Percentiles rank a stretch among this genome's conserved stretches.
These are phyloP conservation scores for Poterioochromonas sp. DNA, from an alignment of 352 stramenopile species.

Conservation along the genomic window DNA sequence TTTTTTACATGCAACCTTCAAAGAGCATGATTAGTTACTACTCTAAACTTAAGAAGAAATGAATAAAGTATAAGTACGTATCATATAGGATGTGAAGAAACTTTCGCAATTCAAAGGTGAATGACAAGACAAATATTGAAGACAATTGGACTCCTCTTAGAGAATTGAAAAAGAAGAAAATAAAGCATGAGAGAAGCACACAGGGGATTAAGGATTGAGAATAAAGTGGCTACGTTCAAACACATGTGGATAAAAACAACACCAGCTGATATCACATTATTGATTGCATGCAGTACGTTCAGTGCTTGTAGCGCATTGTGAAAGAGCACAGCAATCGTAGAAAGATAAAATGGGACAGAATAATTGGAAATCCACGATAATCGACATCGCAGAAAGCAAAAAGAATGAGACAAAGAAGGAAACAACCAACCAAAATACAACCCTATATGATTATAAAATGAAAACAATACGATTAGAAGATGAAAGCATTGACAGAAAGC, in stretches of 20 bases:
- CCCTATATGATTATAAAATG: constrained; percentile 17
- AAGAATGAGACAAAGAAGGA: constrained; percentile 14
- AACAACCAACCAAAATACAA: constrained; percentile 15
- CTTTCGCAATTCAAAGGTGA: too few species aligned
- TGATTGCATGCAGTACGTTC: constrained; percentile 7
- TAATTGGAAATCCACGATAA: constrained; percentile 15
- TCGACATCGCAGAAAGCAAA: constrained; percentile 4
- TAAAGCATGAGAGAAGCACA: not conserved
- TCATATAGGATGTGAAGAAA: too few species aligned
- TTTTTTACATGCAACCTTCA: too few species aligned
- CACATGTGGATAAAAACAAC: constrained; percentile 14
- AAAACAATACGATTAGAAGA: constrained; percentile 17
- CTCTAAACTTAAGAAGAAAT: too few species aligned
- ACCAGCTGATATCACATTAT: too few species aligned
- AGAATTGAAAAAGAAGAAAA: too few species aligned
- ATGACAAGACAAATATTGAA: too few species aligned
- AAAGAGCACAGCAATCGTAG: too few species aligned
- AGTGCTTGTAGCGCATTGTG: constrained; percentile 2
- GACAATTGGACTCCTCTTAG: too few species aligned
- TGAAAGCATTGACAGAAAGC: constrained; percentile 13
- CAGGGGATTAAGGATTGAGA: constrained; percentile 4
- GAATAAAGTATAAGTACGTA: too few species aligned
- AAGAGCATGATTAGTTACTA: too few species aligned
- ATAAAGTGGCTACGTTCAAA: constrained; percentile 6
- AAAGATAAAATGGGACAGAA: constrained; percentile 5